phyloP scores from a whole-genome alignment of 2,329 filamentous ascomycete species.

The Fusarium siculi region DNA sequence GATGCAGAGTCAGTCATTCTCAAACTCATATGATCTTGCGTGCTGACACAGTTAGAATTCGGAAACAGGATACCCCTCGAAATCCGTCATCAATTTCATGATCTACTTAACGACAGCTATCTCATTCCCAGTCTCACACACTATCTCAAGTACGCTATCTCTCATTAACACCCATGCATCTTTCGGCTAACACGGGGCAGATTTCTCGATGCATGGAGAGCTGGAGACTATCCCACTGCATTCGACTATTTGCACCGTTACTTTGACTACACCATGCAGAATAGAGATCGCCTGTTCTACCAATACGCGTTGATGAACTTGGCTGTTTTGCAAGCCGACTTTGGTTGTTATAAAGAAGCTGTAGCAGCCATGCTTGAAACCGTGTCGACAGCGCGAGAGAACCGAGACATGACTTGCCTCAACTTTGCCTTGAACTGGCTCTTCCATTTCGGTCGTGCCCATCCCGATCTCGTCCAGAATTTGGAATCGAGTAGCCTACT shows the following conservation, averaged over 20 bases:
- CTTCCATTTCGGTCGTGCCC: constrained; percentile 90
- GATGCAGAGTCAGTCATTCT: constrained; percentile 75
- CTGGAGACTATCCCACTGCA: constrained; percentile 88
- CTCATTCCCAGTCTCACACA: constrained; percentile 79
- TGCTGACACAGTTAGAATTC: constrained; percentile 61
- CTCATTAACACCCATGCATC: background rate
- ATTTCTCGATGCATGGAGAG: constrained; percentile 91
- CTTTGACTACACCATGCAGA: constrained; percentile 96
- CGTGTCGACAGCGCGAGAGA: constrained; percentile 92
- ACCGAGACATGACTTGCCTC: constrained; percentile 89
- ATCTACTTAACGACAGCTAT: constrained; percentile 73
- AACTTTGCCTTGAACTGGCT: constrained; percentile 98
- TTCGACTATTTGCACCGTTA: constrained; percentile 94
- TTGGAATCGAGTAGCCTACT: constrained; percentile 78
- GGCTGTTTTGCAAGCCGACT: constrained; percentile 93
- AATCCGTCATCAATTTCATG: constrained; percentile 76
- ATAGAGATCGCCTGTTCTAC: constrained; percentile 84
- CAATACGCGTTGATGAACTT: constrained; percentile 95
- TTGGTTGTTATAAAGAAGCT: constrained; percentile 89
- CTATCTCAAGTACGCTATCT: constrained; percentile 70
- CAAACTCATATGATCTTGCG: background rate
- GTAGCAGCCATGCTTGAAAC: constrained; percentile 96
- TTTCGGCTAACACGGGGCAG: constrained; percentile 45
- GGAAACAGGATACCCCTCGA: constrained; percentile 81
- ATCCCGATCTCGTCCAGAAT: constrained; percentile 77